phyloP scores from a whole-genome alignment of 2,329 filamentous ascomycete genomes.

The Teratosphaeria destructans region DNA sequence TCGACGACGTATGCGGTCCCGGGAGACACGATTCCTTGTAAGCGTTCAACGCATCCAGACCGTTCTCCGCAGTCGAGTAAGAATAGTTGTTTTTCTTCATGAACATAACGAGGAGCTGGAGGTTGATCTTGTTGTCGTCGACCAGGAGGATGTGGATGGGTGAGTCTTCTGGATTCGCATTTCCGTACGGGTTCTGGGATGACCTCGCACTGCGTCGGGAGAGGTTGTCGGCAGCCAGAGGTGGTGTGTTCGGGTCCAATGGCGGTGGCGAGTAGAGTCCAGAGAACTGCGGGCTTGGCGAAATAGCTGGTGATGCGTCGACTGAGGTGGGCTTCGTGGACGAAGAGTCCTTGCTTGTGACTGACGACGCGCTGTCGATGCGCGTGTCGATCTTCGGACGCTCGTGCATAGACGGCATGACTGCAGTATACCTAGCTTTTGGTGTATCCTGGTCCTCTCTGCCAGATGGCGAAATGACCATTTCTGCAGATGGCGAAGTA shows the following conservation, averaged over 20 bases:
- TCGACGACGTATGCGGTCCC: not conserved
- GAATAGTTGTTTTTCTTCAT: constrained; percentile 11
- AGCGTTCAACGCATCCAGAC: constrained; percentile 9
- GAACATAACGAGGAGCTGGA: constrained; percentile 14
- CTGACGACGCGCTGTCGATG: not conserved
- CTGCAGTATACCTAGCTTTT: not conserved
- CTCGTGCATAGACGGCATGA: not conserved
- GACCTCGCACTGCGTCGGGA: not conserved
- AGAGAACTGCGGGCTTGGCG: constrained; percentile 10
- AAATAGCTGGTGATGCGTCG: constrained; percentile 4
- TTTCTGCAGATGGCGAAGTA: not conserved
- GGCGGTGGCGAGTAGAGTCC: constrained; percentile 7
- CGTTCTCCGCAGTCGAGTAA: constrained; percentile 10
- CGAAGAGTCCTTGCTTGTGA: not conserved
- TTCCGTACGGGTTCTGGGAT: constrained; percentile 3
- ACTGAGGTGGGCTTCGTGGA: not conserved
- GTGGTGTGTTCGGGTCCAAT: constrained; percentile 10
- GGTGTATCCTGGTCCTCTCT: not conserved
- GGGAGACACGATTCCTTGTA: constrained; percentile 1
- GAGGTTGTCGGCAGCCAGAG: not conserved
- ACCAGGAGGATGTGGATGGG: constrained; percentile 10
- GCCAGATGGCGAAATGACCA: not conserved
- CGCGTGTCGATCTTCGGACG: not conserved
- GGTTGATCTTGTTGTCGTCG: constrained; percentile 18
- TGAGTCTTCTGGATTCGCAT: constrained; percentile 3